Evolutionary conservation across 768 basidiomycete genomes (phyloP).

Genomic region (Kwoniella sp.): DNA sequence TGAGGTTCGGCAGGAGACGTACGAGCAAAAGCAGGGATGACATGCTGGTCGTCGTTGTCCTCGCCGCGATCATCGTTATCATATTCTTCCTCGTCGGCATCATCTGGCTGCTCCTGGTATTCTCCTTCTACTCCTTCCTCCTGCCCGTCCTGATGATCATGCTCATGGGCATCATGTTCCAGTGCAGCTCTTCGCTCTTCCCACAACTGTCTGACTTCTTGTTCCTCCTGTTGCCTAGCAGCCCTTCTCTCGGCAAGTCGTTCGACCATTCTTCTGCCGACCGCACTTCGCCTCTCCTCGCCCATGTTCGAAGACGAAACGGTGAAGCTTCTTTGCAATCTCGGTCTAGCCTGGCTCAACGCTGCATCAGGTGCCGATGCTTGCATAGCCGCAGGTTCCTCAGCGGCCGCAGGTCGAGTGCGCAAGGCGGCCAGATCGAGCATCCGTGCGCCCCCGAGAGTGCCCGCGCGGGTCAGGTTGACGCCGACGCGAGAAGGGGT

Average conservation of each 20-base stretch:
- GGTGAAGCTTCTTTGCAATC: constrained; percentile 52
- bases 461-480: constrained; percentile 45
- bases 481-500: constrained; percentile 23
- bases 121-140: background rate
- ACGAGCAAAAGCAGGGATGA: constrained; percentile 13
- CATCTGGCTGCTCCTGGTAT: background rate
- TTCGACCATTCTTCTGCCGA: constrained; percentile 56
- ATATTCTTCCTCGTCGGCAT: background rate
- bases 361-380: background rate
- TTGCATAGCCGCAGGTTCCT: background rate
- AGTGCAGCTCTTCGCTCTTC: constrained; percentile 26
- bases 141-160: background rate
- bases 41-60: background rate
- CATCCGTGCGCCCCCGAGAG: constrained; percentile 32
- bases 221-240: constrained; percentile 42
- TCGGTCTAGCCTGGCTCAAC: constrained; percentile 29
- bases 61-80: background rate
- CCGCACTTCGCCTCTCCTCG: constrained; percentile 54
- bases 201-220: constrained; percentile 40
- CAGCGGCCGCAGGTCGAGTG: background rate
- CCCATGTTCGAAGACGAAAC: constrained; percentile 50
- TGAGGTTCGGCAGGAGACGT: constrained; percentile 22
- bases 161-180: background rate
- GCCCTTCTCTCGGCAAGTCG: constrained; percentile 49
- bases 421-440: constrained; percentile 15